These are phyloP conservation scores for Hygrophorus russula DNA, from an alignment of 768 basidiomycete genomes.

Conservation along the genomic window DNA sequence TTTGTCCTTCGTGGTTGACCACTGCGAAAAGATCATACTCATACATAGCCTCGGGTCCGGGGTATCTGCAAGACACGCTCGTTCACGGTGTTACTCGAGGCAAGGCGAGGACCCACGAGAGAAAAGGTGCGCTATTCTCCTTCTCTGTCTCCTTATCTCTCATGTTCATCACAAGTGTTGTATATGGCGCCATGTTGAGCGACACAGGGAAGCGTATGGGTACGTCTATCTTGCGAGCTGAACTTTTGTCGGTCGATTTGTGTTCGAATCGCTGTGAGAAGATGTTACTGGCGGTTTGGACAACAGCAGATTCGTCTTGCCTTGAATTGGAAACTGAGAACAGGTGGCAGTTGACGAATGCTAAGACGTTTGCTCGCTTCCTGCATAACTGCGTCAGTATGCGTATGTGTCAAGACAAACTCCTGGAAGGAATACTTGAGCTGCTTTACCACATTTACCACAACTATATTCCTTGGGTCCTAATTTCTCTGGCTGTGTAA, in stretches of 20 bases:
- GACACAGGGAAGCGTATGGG: conserved; percentile 72
- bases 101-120: conserved; percentile 16
- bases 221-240: conserved; percentile 77
- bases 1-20: conserved; percentile 88
- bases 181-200: conserved; percentile 85
- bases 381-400: conserved; percentile 20
- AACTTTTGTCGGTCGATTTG: conserved; percentile 56
- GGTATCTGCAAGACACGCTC: conserved; percentile 11
- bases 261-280: conserved; percentile 79
- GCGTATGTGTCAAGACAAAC: conserved; percentile 1
- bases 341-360: conserved; percentile 77
- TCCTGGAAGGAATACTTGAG: conserved; percentile 35
- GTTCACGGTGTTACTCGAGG: not conserved
- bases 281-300: not conserved
- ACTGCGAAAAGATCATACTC: conserved; percentile 90
- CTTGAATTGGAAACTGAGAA: conserved; percentile 93
- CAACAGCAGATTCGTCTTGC: conserved; percentile 23
- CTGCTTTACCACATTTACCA: conserved; percentile 63
- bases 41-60: conserved; percentile 60
- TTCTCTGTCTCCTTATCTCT: conserved; percentile 30
- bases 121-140: conserved; percentile 10
- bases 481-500: conserved; percentile 77
- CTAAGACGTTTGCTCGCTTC: conserved; percentile 80
- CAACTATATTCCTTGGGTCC: conserved; percentile 79
- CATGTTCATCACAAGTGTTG: conserved; percentile 47